Evolutionary conservation across 208 protist genomes (phyloP).

Genomic region (Naegleria gruberi): DNA sequence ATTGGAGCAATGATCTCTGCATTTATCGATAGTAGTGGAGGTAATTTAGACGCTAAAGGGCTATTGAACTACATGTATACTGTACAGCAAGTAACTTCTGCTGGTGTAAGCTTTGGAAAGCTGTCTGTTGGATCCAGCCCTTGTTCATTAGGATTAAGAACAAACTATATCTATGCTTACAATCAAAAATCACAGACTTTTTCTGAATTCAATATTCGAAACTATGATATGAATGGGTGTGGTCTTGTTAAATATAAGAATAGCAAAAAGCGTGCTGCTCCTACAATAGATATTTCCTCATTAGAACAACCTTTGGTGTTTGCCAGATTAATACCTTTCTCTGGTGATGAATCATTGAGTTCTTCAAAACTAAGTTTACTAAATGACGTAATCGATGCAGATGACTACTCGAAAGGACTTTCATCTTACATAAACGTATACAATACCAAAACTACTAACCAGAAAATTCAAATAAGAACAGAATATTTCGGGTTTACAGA

Average conservation of each 20-base stretch:
- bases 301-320: background rate
- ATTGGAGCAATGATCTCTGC: background rate
- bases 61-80: background rate
- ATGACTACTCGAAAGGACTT: background rate
- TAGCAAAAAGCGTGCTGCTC: background rate
- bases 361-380: too few species aligned
- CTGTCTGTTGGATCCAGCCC: background rate
- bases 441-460: background rate
- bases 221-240: background rate
- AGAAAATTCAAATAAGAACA: background rate
- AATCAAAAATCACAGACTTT: background rate
- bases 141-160: background rate
- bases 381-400: too few species aligned
- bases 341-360: background rate
- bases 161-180: background rate
- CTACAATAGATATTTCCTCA: background rate
- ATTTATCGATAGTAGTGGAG: background rate
- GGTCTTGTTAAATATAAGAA: background rate
- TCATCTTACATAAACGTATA: background rate
- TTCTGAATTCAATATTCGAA: background rate
- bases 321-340: background rate
- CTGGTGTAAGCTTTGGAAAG: background rate
- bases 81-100: background rate
- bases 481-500: background rate
- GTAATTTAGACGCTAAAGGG: background rate